Base-by-base conservation (phyloP, 345 rosid species). In the Melastoma malabathricum region DNA sequence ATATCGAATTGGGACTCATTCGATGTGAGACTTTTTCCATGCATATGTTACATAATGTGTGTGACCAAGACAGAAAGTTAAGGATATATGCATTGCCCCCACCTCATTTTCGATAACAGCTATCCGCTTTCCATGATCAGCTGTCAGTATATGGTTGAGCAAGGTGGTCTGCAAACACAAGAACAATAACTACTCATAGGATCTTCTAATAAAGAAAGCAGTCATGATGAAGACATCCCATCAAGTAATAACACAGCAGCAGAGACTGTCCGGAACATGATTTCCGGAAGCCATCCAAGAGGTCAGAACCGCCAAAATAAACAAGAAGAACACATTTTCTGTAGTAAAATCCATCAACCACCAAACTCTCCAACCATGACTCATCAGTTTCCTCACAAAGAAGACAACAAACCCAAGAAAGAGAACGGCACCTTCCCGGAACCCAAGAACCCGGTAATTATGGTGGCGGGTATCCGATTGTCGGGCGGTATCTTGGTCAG, bases 61-160 rank as follows among this genome's bases (percentile, higher is more conserved):
- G 9, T 17, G 44, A 43, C 17, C 17, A 3, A 38, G 3, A 19
- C 39, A 31, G 38, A 31, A 31, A 31, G 38, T 6, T 27, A 27
- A 3, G 47, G 29, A 18, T 8, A 4, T 51, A 19, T 18, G 14
- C 20, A 25, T 50, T 50, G 44, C 46, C 13, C 51, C 15, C 51
- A 83, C 98, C 96, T 86, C 94, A 48, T 90, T 90, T 82, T 90
- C 98, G 51, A 90, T 90, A 15, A 90, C 96, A 13, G 98, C 95
- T 49, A 92, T 82, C 23, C 87, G 85, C 77, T 87, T 92, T 59
- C 98, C 96, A 61, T 92, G 96, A 57, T 92, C 84, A 45, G 87
- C 89, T n/a, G 93, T 92, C 77, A 87, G 65, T 22, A 84, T 92
- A 63, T 84, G 96, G 67, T 92, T 92, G 58, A 86, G 81, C 54